Evolutionary conservation across 108 stramenopile species (phyloP).

Genomic region (Cyclotella sp.): DNA sequence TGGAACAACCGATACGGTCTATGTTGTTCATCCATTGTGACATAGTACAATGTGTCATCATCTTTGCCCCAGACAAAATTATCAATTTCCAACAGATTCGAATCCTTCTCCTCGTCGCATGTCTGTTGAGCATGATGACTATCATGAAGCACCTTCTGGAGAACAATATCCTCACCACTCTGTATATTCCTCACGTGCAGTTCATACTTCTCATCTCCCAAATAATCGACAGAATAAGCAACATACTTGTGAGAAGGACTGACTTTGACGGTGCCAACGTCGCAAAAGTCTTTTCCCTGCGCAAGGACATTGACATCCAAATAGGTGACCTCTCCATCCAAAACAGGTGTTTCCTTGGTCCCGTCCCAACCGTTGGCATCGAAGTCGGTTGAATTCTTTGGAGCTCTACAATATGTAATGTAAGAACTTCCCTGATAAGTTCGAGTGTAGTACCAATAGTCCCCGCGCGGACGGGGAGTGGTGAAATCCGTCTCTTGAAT

Average conservation of each 20-base stretch:
- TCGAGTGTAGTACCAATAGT: constrained; percentile 86
- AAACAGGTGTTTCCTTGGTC: constrained; percentile 57
- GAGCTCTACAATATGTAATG: constrained; percentile 80
- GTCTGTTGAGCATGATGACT: background rate
- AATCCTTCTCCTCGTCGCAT: constrained; percentile 1
- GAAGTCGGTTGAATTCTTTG: constrained; percentile 20
- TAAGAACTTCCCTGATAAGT: constrained; percentile 91
- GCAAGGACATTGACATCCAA: constrained; percentile 91
- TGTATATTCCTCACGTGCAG: constrained; percentile 70
- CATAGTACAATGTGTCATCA: constrained; percentile 67
- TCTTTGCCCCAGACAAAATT: constrained; percentile 68
- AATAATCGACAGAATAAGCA: constrained; percentile 90
- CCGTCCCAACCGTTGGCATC: constrained; percentile 66
- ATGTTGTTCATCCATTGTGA: constrained; percentile 85
- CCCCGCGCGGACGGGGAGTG: constrained; percentile 67
- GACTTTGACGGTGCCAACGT: constrained; percentile 59
- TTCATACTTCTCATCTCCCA: constrained; percentile 88
- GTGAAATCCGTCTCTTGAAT: constrained; percentile 89
- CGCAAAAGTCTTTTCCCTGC: constrained; percentile 78
- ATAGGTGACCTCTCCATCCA: constrained; percentile 69
- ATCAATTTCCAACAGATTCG: constrained; percentile 31
- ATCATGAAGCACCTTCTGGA: constrained; percentile 51
- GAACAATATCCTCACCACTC: constrained; percentile 63
- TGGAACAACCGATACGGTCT: constrained; percentile 75
- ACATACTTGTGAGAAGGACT: constrained; percentile 68